phyloP scores from a whole-genome alignment of 148 eudicot genomes.

The Camellia sinensis region DNA sequence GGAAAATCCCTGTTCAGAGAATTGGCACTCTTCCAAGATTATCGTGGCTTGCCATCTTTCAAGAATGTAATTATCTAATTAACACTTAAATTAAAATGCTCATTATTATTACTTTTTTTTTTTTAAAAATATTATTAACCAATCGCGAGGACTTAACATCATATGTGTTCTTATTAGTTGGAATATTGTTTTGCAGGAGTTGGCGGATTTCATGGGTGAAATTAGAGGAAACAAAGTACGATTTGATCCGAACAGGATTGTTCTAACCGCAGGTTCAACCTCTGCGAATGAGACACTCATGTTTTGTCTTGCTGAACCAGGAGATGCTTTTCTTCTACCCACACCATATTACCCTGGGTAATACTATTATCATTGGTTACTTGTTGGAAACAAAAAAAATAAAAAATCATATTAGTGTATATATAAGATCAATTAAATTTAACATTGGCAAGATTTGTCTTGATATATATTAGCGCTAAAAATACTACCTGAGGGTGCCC shows the following conservation, averaged over 20 bases:
- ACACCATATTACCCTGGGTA: slow-evolving; percentile 76
- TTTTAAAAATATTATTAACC: too few species aligned
- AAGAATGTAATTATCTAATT: slow-evolving; percentile 40
- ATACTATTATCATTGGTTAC: too few species aligned
- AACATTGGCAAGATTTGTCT: too few species aligned
- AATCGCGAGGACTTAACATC: background rate
- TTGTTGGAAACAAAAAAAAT: too few species aligned
- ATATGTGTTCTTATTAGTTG: background rate
- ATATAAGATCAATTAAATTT: too few species aligned
- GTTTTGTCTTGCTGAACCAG: slow-evolving; percentile 63
- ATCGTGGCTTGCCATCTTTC: slow-evolving; percentile 64
- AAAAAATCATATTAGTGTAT: too few species aligned
- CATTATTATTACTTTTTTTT: background rate
- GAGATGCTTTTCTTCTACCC: slow-evolving; percentile 65
- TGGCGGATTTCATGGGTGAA: slow-evolving; percentile 53
- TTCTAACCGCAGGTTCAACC: slow-evolving; percentile 64
- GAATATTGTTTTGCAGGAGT: slow-evolving; percentile 30
- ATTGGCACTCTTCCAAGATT: slow-evolving; percentile 69
- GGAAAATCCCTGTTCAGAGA: slow-evolving; percentile 54
- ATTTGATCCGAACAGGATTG: slow-evolving; percentile 49
- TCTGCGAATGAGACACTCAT: slow-evolving; percentile 65
- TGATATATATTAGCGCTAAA: too few species aligned
- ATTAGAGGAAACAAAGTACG: slow-evolving; percentile 53
- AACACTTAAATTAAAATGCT: background rate
- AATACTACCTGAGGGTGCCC: too few species aligned